Base-by-base conservation (phyloP, 2,329 filamentous ascomycete genomes). In the Apiospora pterosperma region DNA sequence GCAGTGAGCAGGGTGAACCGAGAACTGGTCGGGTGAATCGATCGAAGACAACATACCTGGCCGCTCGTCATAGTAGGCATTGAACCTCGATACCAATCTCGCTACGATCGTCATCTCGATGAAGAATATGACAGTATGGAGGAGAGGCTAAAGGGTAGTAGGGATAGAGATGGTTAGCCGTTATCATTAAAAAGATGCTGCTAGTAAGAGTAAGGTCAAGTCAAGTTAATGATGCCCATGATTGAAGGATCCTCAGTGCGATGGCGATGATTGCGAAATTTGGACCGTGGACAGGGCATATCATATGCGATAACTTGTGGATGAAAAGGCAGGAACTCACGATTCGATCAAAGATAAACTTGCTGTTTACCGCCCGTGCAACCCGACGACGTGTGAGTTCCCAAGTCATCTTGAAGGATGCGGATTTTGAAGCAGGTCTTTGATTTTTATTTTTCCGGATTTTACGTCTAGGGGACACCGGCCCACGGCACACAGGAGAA, bases 1-100 rank as follows among this genome's bases (percentile, higher is more conserved):
- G n/a, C 52, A 16, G 19, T 55, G 63, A 11, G 67, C 19, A 25
- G 19, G 38, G 3, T 10, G 23, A 14, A 42, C 11, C 21, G n/a
- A 23, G 31, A 12, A 23, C 44, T 21, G 36, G 25, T 23, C 34
- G 28, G 41, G 28, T n/a, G n/a, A 61, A 52, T 62, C 59, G 10
- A 2, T 36, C 4, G 36, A 25, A 23, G 62, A 38, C 36, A 59
- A 76, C 85, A 70, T 84, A 94, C 92, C 83, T 74, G 95, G 96
- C 75, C 92, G 91, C 75, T 93, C 90, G 70, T 92, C 90, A 86
- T 98, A 99, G 82, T 96, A 97, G 70, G 88, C 86, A 80, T 97
- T 97, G 84, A 97, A 99, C 76, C 93, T 92, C 72, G 92, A 87
- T 58, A 90, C 89, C 63, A 99, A 82, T 69, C 96, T 86, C 70